These are phyloP conservation scores for Aspergillus aculeatinus DNA, from an alignment of 2,329 filamentous ascomycete species.

Conservation along the genomic window DNA sequence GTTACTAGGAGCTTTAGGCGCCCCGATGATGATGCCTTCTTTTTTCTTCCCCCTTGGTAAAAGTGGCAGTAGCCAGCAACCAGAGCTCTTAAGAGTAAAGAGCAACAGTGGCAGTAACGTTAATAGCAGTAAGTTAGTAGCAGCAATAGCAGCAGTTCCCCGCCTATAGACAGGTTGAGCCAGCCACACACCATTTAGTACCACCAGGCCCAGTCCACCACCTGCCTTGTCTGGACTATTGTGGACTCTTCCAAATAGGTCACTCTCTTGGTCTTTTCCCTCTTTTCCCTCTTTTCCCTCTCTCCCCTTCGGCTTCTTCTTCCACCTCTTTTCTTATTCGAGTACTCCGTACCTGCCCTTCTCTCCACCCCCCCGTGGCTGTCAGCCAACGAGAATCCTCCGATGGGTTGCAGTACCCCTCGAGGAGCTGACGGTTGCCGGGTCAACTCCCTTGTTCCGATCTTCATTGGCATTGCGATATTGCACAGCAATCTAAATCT, in stretches of 20 bases:
- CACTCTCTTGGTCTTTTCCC: no score
- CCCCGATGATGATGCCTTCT: neutral
- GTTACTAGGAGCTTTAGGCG: neutral
- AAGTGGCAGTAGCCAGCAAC: no score
- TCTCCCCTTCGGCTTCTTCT: neutral
- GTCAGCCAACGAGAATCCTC: constrained; percentile 5
- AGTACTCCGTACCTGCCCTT: neutral
- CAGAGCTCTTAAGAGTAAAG: no score
- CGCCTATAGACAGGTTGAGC: neutral
- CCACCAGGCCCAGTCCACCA: neutral
- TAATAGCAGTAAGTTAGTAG: no score
- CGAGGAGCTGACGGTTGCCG: constrained; percentile 15
- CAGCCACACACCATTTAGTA: no score
- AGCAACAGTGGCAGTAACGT: no score
- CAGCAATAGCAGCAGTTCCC: neutral
- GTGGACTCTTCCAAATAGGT: no score
- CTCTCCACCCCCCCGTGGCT: neutral
- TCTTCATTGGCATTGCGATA: constrained; percentile 6
- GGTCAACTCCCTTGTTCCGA: constrained; percentile 23
- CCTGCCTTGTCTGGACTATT: neutral
- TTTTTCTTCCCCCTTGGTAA: neutral
- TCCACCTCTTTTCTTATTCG: neutral
- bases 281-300: neutral
- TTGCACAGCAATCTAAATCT: constrained; percentile 8
- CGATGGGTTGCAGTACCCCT: constrained; percentile 1